These are phyloP conservation scores for Colletotrichum sp. DNA, from an alignment of 2,329 filamentous ascomycete genomes.

Conservation along the genomic window DNA sequence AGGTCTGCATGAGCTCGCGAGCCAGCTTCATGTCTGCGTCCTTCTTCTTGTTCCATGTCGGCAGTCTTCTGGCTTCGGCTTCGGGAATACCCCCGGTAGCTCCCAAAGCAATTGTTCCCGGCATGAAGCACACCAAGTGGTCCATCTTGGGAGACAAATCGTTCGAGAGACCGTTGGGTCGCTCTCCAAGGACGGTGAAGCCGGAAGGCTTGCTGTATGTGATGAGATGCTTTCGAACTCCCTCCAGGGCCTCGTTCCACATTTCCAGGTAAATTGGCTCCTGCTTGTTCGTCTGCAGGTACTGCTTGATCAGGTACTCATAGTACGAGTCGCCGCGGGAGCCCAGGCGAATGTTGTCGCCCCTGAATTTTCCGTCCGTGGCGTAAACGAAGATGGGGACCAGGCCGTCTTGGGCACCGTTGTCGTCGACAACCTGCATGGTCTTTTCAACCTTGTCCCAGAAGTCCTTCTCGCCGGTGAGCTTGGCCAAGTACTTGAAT, in stretches of 20 bases:
- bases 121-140: constrained; percentile 96
- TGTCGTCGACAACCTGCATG: constrained; percentile 88
- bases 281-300: constrained; percentile 87
- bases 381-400: constrained; percentile 92
- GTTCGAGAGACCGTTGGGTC: constrained; percentile 73
- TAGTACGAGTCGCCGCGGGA: constrained; percentile 98
- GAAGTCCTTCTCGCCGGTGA: constrained; percentile 90
- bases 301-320: constrained; percentile 98
- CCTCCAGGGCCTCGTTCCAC: constrained; percentile 86
- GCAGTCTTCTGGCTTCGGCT: constrained; percentile 73
- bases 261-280: constrained; percentile 88
- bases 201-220: constrained; percentile 83
- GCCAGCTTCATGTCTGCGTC: constrained; percentile 89
- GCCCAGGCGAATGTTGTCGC: constrained; percentile 86
- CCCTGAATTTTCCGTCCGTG: constrained; percentile 77
- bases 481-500: constrained; percentile 94
- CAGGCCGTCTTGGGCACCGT: constrained; percentile 79
- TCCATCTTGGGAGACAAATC: constrained; percentile 90
- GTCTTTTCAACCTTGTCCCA: constrained; percentile 93
- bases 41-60: constrained; percentile 77
- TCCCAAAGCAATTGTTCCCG: constrained; percentile 90
- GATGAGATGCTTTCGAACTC: constrained; percentile 89
- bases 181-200: constrained; percentile 90
- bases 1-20: constrained; percentile 91
- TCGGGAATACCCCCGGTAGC: constrained; percentile 82